A percentile compares a stretch with the other conserved stretches of the same genome.
Evolutionary conservation across 2,329 filamentous ascomycete genomes (phyloP).

Genomic region (Pyrenophora teres): DNA sequence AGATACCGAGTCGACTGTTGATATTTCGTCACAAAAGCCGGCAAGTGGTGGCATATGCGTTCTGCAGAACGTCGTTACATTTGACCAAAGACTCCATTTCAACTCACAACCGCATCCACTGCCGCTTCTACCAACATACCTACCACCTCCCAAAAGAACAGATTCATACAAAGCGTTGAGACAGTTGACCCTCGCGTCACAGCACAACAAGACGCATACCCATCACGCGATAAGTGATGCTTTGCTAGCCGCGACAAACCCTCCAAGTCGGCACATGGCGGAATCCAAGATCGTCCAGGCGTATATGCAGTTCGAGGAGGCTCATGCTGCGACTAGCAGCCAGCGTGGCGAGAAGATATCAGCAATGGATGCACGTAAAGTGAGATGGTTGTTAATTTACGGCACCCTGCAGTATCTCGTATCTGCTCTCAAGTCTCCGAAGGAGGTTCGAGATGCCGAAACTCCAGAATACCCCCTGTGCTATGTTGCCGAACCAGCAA

Average conservation of each 20-base stretch:
- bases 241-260: conserved; percentile 57
- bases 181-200: conserved; percentile 43
- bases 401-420: conserved; percentile 73
- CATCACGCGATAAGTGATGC: conserved; percentile 60
- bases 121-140: conserved; percentile 63
- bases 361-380: conserved; percentile 71
- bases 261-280: conserved; percentile 40
- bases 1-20: conserved; percentile 61
- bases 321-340: conserved; percentile 57
- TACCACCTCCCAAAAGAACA: conserved; percentile 37
- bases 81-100: conserved; percentile 67
- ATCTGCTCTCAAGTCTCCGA: conserved; percentile 64
- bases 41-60: conserved; percentile 72
- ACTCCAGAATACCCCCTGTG: conserved; percentile 65
- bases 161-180: conserved; percentile 42
- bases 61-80: conserved; percentile 68
- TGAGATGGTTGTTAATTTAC: conserved; percentile 79
- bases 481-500: conserved; percentile 50
- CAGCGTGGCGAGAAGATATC: conserved; percentile 62
- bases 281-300: conserved; percentile 64
- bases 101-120: conserved; percentile 66
- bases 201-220: conserved; percentile 53
- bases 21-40: conserved; percentile 57
- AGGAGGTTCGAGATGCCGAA: conserved; percentile 63
- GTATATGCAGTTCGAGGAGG: conserved; percentile 72